Evolutionary conservation across 495 filamentous ascomycete genomes (phyloP), one percentile per base, ranked within the genome.

Genomic region (Lichina pygmaea): DNA sequence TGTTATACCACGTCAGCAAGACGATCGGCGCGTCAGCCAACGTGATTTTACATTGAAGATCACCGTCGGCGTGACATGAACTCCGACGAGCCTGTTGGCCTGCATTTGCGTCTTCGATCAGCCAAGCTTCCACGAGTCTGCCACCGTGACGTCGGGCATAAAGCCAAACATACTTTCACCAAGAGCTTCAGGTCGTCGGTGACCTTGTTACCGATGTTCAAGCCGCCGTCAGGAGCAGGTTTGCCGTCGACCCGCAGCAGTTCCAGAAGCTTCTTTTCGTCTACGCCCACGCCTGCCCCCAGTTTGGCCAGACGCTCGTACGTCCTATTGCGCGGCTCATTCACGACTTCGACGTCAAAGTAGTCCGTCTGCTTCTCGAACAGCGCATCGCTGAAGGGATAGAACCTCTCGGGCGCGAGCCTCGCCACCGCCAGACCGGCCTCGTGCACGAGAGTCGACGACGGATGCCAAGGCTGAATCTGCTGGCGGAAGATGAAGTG

Each of bases 391-490:
- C 71, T 78, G 58, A 86, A 93, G 9, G 66, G 62, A 72, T 73
- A 86, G 65, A 86, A 93, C 49, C 71, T 73, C 11, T 66, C 61
- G 0, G 81, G 76, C 3, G 74, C 58, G 2, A 81, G 50, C 24
- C 63, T 68, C 40, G 81, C 64, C 7, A 93, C 78, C 8, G 84
- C 86, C 8, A 78, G 66, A 7, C 64, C 86, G 37, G 86, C 82
- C 66, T 94, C 86, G 60, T 95, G 86, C 24, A 68, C 67, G 12
- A 93, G 72, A 0, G 84, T 93, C 16, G 77, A 83, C 41, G 78
- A 81, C 10, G 86, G 86, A 58, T 95, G 85, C 86, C 86, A 95
- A 11, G 86, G 86, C 58, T 95, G 86, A 51, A 93, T 73, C 54
- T 93, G 86, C 52, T 86, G 83, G 17, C 84, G 78, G 63, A 93